phyloP scores from a whole-genome alignment of 768 basidiomycete species.

The Postia placenta region DNA sequence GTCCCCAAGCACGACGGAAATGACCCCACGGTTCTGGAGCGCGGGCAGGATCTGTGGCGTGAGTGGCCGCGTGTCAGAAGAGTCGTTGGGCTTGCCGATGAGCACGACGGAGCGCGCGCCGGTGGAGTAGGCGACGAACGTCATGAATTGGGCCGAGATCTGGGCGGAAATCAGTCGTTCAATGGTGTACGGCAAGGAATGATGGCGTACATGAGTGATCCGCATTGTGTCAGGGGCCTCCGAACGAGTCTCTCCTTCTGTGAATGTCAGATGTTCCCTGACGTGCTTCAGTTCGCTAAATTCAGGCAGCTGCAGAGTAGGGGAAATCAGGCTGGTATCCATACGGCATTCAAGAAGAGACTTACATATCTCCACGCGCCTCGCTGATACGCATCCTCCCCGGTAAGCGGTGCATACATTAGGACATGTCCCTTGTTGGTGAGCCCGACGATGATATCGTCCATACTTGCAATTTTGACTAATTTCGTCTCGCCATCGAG shows the following conservation, averaged over 20 bases:
- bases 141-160: background rate
- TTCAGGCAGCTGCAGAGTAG: slow-evolving; percentile 49
- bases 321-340: background rate
- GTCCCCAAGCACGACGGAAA: background rate
- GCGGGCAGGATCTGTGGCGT: background rate
- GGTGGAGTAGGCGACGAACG: background rate
- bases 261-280: slow-evolving; percentile 31
- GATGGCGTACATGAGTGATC: slow-evolving; percentile 71
- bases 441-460: background rate
- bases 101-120: too few species aligned
- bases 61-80: background rate
- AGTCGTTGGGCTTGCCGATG: too few species aligned
- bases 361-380: slow-evolving; percentile 72
- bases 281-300: slow-evolving; percentile 63
- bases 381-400: slow-evolving; percentile 30
- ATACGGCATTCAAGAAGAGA: background rate
- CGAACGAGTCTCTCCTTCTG: slow-evolving; percentile 13
- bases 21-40: background rate
- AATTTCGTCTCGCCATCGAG: background rate
- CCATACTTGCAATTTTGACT: background rate
- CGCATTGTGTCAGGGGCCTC: slow-evolving; percentile 40
- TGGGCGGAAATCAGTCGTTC: too few species aligned
- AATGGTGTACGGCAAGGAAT: background rate
- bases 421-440: slow-evolving; percentile 78
- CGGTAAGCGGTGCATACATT: slow-evolving; percentile 44